Percentiles rank a stretch among this genome's conserved stretches.
These are phyloP conservation scores for Lactarius vividus DNA, from an alignment of 768 basidiomycete species.

Conservation along the genomic window DNA sequence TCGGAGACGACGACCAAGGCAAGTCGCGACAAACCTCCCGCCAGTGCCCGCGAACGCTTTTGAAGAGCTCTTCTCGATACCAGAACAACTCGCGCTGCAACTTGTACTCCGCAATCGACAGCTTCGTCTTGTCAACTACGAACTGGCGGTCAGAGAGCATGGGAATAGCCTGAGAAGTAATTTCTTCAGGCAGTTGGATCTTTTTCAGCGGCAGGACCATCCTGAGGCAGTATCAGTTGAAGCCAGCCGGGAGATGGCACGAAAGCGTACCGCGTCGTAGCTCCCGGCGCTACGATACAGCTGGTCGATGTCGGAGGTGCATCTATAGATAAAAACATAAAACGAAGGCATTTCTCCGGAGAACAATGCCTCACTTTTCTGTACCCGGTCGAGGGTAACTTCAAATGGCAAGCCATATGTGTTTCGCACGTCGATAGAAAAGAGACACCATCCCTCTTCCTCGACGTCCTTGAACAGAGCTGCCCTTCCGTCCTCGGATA, in stretches of 20 bases:
- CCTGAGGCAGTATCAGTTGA: slow-evolving; percentile 36
- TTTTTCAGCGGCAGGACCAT: slow-evolving; percentile 72
- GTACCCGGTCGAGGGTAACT: slow-evolving; percentile 66
- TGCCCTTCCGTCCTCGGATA: slow-evolving; percentile 29
- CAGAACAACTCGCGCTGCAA: slow-evolving; percentile 85
- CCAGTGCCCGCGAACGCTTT: slow-evolving; percentile 70
- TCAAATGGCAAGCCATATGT: slow-evolving; percentile 91
- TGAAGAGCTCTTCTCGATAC: slow-evolving; percentile 89
- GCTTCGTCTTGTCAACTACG: slow-evolving; percentile 71
- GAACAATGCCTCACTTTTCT: slow-evolving; percentile 47
- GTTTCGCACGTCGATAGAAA: slow-evolving; percentile 89
- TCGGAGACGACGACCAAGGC: not conserved
- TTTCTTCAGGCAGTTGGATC: slow-evolving; percentile 55
- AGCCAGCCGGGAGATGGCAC: slow-evolving; percentile 9
- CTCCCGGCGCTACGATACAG: slow-evolving; percentile 80
- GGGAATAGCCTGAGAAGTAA: slow-evolving; percentile 70
- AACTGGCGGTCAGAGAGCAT: slow-evolving; percentile 88
- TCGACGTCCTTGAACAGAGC: slow-evolving; percentile 44
- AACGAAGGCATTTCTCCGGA: not conserved
- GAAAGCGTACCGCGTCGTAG: slow-evolving; percentile 65
- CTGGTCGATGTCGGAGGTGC: slow-evolving; percentile 42
- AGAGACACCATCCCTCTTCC: slow-evolving; percentile 75
- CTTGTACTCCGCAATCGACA: slow-evolving; percentile 57
- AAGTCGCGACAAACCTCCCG: slow-evolving; percentile 60
- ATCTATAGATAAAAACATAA: slow-evolving; percentile 35